A percentile compares a stretch with the other conserved stretches of the same genome.
phyloP scores from a whole-genome alignment of 345 rosid genomes.

The Limnanthes douglasii region DNA sequence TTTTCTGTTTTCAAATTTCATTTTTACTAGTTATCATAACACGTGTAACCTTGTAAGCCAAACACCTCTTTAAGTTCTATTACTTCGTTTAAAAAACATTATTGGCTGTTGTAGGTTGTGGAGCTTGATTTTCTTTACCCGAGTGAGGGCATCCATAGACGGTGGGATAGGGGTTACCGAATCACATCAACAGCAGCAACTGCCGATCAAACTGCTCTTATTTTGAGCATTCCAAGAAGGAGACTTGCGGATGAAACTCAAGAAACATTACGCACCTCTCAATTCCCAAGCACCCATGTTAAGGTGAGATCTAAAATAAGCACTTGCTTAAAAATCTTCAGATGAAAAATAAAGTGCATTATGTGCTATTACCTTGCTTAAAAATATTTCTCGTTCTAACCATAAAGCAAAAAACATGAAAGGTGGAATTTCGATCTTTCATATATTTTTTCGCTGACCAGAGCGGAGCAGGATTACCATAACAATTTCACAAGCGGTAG shows the following conservation, averaged over 20 bases:
- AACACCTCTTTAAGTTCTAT: no score
- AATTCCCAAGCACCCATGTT: constrained; percentile 83
- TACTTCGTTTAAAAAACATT: no score
- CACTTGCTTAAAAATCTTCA: no score
- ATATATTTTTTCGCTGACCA: constrained; percentile 4
- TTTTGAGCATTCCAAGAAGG: constrained; percentile 68
- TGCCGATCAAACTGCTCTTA: constrained; percentile 85
- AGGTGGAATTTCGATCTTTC: not conserved
- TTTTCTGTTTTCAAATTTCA: no score
- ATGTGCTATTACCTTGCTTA: no score
- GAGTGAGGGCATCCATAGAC: constrained; percentile 85
- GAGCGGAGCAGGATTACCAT: not conserved
- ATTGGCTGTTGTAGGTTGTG: constrained; percentile 65
- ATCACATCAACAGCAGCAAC: constrained; percentile 95
- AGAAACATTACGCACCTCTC: constrained; percentile 85
- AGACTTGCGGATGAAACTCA: constrained; percentile 77
- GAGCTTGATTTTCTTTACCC: constrained; percentile 98
- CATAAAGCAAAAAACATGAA: constrained; percentile 1
- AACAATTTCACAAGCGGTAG: not conserved
- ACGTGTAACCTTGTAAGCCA: no score
- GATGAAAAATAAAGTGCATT: no score
- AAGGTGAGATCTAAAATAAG: constrained; percentile 55
- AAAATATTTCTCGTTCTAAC: not conserved
- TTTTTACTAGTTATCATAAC: no score
- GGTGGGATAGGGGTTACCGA: constrained; percentile 83